Evolutionary conservation across 2,329 filamentous ascomycete species (phyloP), one percentile per base, ranked within the genome.

Genomic region (Apiospora kogelbergensis): DNA sequence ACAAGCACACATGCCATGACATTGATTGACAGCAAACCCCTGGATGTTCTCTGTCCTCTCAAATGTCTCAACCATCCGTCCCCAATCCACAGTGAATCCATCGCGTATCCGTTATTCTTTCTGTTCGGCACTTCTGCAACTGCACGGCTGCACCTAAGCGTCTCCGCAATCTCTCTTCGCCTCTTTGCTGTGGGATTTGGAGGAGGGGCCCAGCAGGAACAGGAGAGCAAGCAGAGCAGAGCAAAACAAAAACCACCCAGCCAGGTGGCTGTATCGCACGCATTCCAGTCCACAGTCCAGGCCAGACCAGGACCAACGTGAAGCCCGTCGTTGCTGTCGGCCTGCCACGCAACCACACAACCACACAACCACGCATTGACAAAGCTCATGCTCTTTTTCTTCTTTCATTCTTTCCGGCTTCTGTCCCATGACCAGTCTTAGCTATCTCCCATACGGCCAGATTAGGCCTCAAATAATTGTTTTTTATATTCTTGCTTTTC

Each of bases 51-150:
- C 30, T 9, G 53, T 37, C 53, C 53, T 37, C 53, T 60, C 53
- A 60, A 60, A 60, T 60, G 53, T 60, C 53, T 60, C 53, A 60
- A 37, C 53, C 53, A 60, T 37, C 30, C 20, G 30, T 60, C 26
- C 30, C 26, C 53, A 60, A 60, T 33, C 53, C 53, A 60, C 53
- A 60, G 53, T 37, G 53, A n/a, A 60, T 13, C 53, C 53, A 60
- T 60, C 53, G 11, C 37, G 53, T 60, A 60, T 60, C 53, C 53
- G 53, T 60, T 60, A n/a, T 60, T 60, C 53, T 37, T 37, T n/a
- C 17, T 60, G 17, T 37, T 37, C 53, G 30, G 53, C 53, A 60
- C 26, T 60, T 30, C 30, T 26, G 53, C 53, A 37, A 20, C 53
- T 37, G 53, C 33, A 9, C 53, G 6, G 20, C 53, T 60, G 48